Conservation (phyloP, 1,139 yeast species). For the Lodderomyces theae region DNA sequence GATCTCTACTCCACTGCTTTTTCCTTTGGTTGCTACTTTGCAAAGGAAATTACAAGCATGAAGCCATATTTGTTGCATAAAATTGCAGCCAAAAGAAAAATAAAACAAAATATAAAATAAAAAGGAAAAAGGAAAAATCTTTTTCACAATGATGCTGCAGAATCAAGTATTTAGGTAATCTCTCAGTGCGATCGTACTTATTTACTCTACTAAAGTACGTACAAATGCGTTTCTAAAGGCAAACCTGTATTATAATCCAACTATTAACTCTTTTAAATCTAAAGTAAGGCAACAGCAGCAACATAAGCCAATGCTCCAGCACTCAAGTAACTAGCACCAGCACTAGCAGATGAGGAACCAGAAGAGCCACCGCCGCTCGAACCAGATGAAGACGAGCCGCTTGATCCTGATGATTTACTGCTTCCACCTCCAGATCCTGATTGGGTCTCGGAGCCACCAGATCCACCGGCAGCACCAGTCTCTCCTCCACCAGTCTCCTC, state of each 20-base stretch:
- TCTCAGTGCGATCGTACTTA: too few species aligned
- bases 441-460: neutral
- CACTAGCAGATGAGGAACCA: constrained; percentile 6
- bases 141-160: neutral
- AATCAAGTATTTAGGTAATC: neutral
- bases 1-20: too few species aligned
- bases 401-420: neutral
- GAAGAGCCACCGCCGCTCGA: constrained; percentile 7
- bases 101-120: neutral
- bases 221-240: neutral
- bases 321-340: constrained; percentile 5
- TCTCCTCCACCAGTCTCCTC: neutral
- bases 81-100: constrained; percentile 2
- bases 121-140: too few species aligned
- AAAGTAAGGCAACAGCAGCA: constrained; percentile 11
- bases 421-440: neutral
- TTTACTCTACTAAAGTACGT: too few species aligned
- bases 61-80: neutral
- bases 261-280: constrained; percentile 1
- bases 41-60: neutral
- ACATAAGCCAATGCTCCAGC: constrained; percentile 8
- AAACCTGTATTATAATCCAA: neutral
- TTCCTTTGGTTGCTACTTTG: neutral
- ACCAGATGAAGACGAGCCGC: constrained; percentile 1
- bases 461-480: too few species aligned